These are phyloP conservation scores for Epichloe sibirici DNA, from an alignment of 2,329 filamentous ascomycete genomes.

Conservation along the genomic window DNA sequence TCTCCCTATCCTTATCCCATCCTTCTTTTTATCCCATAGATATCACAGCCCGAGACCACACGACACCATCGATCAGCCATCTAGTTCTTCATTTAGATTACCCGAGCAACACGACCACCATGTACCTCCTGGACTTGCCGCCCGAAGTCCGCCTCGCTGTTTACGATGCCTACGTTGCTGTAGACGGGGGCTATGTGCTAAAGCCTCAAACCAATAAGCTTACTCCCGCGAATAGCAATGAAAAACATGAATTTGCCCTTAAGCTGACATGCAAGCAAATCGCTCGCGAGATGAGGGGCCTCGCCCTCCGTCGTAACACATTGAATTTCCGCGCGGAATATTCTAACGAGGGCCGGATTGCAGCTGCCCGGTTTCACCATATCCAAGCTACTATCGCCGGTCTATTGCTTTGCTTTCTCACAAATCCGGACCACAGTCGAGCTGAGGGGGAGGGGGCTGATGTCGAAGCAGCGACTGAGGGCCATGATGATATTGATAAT, in stretches of 20 bases:
- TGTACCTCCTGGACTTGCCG: neutral
- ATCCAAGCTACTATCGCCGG: rapidly evolving
- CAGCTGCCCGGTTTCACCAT: neutral
- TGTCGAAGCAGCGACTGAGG: no score
- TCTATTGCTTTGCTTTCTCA: neutral
- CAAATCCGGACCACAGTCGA: no score
- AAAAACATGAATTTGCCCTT: neutral
- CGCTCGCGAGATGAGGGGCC: neutral
- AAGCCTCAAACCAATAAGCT: neutral
- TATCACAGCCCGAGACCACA: no score
- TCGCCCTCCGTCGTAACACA: neutral
- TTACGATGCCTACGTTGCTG: neutral
- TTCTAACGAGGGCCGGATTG: neutral
- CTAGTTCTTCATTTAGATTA: no score
- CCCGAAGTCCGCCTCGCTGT: neutral
- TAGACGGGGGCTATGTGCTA: neutral
- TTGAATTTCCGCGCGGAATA: neutral
- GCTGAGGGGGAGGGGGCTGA: no score
- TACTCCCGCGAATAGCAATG: neutral
- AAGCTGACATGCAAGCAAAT: neutral
- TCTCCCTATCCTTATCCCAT: no score
- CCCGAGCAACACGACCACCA: neutral
- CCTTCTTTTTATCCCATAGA: no score
- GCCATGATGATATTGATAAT: neutral
- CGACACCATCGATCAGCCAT: no score